These are phyloP conservation scores for Sinapis alba DNA, from an alignment of 441 rosid genomes.

Conservation along the genomic window DNA sequence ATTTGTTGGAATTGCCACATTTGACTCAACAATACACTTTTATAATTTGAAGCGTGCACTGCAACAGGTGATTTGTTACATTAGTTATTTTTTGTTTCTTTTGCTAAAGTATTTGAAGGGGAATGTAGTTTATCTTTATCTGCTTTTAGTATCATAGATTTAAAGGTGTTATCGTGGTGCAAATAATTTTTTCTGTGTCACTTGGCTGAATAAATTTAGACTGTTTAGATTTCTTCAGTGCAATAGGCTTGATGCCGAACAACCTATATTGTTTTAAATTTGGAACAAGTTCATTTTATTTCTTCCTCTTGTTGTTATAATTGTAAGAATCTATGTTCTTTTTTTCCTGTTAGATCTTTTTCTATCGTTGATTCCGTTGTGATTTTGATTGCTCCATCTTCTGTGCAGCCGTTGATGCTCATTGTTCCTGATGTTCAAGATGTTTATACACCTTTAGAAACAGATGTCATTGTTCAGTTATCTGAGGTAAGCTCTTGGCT, in stretches of 20 bases:
- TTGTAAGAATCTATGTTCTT: background rate
- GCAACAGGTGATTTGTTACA: conserved; percentile 53
- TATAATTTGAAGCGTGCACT: conserved; percentile 77
- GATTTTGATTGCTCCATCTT: conserved; percentile 6
- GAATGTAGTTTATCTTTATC: background rate
- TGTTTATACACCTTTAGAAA: conserved; percentile 84
- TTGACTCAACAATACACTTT: conserved; percentile 82
- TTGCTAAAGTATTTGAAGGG: background rate
- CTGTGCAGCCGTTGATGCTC: conserved; percentile 86
- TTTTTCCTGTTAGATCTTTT: background rate
- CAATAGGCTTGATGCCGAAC: background rate
- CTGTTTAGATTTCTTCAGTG: background rate
- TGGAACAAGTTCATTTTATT: background rate
- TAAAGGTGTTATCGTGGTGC: conserved; percentile 18
- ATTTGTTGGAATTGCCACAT: conserved; percentile 88
- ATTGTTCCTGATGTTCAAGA: conserved; percentile 87
- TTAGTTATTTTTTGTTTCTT: background rate
- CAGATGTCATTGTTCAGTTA: conserved; percentile 80
- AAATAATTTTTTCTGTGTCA: conserved; percentile 9
- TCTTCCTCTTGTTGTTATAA: background rate
- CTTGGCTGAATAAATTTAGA: conserved; percentile 1
- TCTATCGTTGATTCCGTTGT: background rate
- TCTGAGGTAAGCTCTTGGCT: conserved; percentile 68
- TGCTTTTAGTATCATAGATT: conserved; percentile 15
- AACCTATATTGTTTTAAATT: background rate